These are phyloP conservation scores for Barnettozyma populi DNA, from an alignment of 805 yeast species.

Conservation along the genomic window DNA sequence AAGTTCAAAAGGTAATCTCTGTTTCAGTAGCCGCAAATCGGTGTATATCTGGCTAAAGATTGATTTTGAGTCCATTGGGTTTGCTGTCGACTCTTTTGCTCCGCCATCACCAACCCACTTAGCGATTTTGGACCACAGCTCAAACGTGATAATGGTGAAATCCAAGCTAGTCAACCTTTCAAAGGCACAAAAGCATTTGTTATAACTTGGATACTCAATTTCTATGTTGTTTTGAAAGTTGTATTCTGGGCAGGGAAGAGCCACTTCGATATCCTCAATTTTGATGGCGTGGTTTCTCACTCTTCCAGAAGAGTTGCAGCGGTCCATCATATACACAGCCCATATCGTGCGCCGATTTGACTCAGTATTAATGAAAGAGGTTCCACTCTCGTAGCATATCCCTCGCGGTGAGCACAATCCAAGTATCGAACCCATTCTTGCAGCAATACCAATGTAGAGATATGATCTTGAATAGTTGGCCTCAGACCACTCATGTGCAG, in stretches of 20 bases:
- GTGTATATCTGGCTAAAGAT: slow-evolving; percentile 24
- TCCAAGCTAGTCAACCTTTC: slow-evolving; percentile 23
- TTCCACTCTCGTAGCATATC: slow-evolving; percentile 15
- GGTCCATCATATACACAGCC: slow-evolving; percentile 39
- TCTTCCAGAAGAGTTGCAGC: slow-evolving; percentile 34
- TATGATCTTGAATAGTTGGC: slow-evolving; percentile 33
- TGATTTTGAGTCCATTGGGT: slow-evolving; percentile 29
- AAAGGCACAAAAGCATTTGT: slow-evolving; percentile 12
- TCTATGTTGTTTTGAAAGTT: slow-evolving; percentile 28
- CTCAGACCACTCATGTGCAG: slow-evolving; percentile 39
- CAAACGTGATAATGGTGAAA: slow-evolving; percentile 30
- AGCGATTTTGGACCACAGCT: slow-evolving; percentile 34
- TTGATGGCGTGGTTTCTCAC: slow-evolving; percentile 30
- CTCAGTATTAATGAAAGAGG: slow-evolving; percentile 25
- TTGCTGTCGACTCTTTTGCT: slow-evolving; percentile 24
- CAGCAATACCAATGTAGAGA: slow-evolving; percentile 36
- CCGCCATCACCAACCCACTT: slow-evolving; percentile 36
- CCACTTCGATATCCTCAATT: slow-evolving; percentile 29
- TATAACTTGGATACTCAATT: slow-evolving; percentile 10
- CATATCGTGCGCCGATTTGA: slow-evolving; percentile 34
- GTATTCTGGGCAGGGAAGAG: slow-evolving; percentile 30
- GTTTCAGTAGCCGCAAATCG: slow-evolving; percentile 23
- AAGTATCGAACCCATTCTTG: slow-evolving; percentile 34
- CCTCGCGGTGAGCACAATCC: slow-evolving; percentile 27
- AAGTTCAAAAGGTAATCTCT: slow-evolving; percentile 25